Base-by-base conservation (phyloP, 1,139 yeast species). In the Debaryomyces coudertii region DNA sequence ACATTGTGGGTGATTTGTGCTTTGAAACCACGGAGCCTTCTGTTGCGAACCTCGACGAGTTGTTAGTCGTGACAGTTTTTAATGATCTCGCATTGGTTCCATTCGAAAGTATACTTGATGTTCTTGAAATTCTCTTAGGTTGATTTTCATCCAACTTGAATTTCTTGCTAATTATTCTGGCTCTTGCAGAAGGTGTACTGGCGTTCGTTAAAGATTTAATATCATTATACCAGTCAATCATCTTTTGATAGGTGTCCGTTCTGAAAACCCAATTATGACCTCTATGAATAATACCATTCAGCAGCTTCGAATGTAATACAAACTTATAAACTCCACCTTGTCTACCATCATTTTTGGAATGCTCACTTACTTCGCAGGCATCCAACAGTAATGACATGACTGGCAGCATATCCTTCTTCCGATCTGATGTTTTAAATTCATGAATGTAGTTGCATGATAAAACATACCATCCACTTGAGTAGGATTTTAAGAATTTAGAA, bases 231-330 rank as follows among this genome's bases (percentile, higher is more conserved):
- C 99, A 93, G 23, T 77, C 80, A 59, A 86, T 82, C 92, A 90
- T 87, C 41, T 79, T 71, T 40, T 83, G 85, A 58, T 87, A 87
- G 39, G 86, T 80, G 59, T 87, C 92, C 20, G 95, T 85, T 57
- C 96, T 78, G 70, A 93, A 92, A 8, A 90, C 96, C 90, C 95
- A 90, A 59, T 90, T 90, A 68, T 92, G 97, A 43, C 90, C 88
- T 59, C 90, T 79, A 54, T 86, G 87, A 60, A 74, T 73, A 51
- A 74, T 61, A 8, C 92, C 90, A 53, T 81, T 81, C 54, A 86
- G 83, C 66, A 64, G 73, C 55, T 85, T 87, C 20, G 95, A 86
- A 51, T 80, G 80, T 50, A 93, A 73, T 16, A 90, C 87, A 67
- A 93, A 93, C 66, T 90, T 90, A 69, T 85, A 87, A 47, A 73